Evolutionary conservation across 2,329 filamentous ascomycete genomes (phyloP), one percentile per base, ranked within the genome.

Genomic region (Phaeosphaeria sp.): DNA sequence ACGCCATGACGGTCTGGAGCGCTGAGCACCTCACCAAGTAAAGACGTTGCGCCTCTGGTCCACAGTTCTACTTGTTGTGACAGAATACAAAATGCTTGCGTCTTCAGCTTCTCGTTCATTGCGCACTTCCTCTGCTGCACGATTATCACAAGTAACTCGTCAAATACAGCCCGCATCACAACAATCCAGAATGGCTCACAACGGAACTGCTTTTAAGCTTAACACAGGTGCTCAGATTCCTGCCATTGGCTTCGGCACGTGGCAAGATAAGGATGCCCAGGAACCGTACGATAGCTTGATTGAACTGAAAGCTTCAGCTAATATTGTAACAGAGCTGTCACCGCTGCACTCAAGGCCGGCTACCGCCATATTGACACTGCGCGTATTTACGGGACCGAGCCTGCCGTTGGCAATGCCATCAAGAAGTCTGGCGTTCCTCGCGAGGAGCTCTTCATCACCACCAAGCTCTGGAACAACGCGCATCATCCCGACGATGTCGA

Each of bases 381-480:
- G 17, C 62, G 60, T 48, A 62, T 71, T 50, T 72, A 73, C 52
- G 69, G 67, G 51, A 71, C 66, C 13, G 67, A 73, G 25, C 43
- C 53, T 11, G 66, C 63, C 3, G 64, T 72, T 2, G 69, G 68
- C 55, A 63, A 63, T 42, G 70, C 69, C 6, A 72, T 75, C 44
- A 68, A 72, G 47, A 71, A 73, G 33, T 69, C 67, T 2, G 73
- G 72, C 20, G 55, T 76, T 23, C 65, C 71, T 25, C 71, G 72
- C 30, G 90, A 64, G 2, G 54, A 74, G 25, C 62, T 75, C 43
- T 74, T 74, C 59, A 61, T 75, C 23, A 74, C 93, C 59, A 92
- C 90, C 77, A 96, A 96, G 84, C 87, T 96, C 54, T 96, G 92
- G 92, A 93, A 93, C 82, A 89, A 89, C 71, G 93, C 92, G 84